Percentiles rank a stretch among this genome's conserved stretches.
These are phyloP conservation scores for Candida pini DNA, from an alignment of 805 yeast species.

Conservation along the genomic window DNA sequence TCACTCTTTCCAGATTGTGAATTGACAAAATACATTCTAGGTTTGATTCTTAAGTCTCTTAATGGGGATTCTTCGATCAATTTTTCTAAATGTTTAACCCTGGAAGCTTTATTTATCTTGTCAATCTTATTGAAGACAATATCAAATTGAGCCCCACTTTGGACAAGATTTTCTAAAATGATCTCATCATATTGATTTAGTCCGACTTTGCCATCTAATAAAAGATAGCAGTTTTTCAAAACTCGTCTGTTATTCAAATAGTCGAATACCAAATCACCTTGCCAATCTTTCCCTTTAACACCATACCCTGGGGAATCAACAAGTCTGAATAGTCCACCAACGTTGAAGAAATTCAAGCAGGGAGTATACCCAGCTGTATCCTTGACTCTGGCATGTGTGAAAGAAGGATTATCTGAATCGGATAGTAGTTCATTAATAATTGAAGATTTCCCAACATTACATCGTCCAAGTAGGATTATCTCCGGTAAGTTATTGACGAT, in stretches of 20 bases:
- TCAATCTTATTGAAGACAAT: constrained; percentile 77
- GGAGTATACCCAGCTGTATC: constrained; percentile 39
- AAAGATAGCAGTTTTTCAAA: constrained; percentile 52
- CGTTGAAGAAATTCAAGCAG: constrained; percentile 65
- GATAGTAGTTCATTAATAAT: constrained; percentile 58
- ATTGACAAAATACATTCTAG: constrained; percentile 45
- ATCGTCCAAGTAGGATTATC: constrained; percentile 68
- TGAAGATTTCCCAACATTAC: constrained; percentile 85
- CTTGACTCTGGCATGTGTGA: constrained; percentile 38
- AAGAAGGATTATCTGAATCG: constrained; percentile 25
- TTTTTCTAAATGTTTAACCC: constrained; percentile 33
- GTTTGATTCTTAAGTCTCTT: constrained; percentile 36
- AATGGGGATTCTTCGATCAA: constrained; percentile 34
- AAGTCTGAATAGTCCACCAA: constrained; percentile 57
- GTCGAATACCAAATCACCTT: constrained; percentile 64
- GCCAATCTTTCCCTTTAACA: constrained; percentile 51
- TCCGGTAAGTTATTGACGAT: constrained; percentile 52
- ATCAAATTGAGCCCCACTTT: constrained; percentile 63
- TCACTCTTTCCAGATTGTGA: constrained; percentile 29
- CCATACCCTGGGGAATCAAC: constrained; percentile 95
- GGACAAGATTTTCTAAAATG: constrained; percentile 44
- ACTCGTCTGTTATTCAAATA: constrained; percentile 53
- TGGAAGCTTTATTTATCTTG: constrained; percentile 31
- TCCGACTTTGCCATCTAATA: constrained; percentile 59
- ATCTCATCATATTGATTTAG: constrained; percentile 49